phyloP scores from a whole-genome alignment of 108 stramenopile species.

The Skeletonema marinoi region DNA sequence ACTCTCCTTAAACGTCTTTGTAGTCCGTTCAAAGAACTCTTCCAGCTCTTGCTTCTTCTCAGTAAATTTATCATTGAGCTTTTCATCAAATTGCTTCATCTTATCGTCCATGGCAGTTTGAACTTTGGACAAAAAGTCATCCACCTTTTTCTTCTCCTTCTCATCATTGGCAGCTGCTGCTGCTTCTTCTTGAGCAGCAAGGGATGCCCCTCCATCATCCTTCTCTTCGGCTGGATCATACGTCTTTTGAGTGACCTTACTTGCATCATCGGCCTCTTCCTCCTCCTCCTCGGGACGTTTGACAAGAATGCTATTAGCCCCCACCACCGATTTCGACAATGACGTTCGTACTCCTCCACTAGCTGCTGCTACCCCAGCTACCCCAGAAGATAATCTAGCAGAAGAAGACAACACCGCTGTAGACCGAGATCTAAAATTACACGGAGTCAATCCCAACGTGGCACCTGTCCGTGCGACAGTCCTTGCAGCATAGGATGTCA shows the following conservation, averaged over 20 bases:
- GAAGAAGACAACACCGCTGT: neutral
- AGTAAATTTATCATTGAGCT: neutral
- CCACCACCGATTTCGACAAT: neutral
- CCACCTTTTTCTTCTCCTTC: neutral
- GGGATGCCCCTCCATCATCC: neutral
- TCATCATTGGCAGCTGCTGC: neutral
- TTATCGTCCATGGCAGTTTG: neutral
- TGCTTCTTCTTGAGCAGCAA: neutral
- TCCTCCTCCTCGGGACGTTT: neutral
- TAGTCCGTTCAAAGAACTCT: neutral
- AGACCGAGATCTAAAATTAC: neutral
- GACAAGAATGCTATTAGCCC: neutral
- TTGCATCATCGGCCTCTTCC: neutral
- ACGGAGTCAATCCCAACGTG: neutral
- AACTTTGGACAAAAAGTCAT: neutral
- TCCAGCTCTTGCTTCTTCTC: neutral
- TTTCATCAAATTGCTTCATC: constrained; percentile 1
- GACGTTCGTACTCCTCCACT: neutral
- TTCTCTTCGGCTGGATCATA: neutral
- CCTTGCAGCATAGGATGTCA: neutral
- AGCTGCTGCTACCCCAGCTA: neutral
- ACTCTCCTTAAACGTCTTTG: neutral
- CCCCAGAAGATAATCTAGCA: neutral
- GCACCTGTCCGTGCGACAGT: neutral
- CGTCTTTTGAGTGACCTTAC: neutral